A percentile compares a stretch with the other conserved stretches of the same genome.
phyloP scores from a whole-genome alignment of 2,329 filamentous ascomycete species.

The Microdochium paspali region DNA sequence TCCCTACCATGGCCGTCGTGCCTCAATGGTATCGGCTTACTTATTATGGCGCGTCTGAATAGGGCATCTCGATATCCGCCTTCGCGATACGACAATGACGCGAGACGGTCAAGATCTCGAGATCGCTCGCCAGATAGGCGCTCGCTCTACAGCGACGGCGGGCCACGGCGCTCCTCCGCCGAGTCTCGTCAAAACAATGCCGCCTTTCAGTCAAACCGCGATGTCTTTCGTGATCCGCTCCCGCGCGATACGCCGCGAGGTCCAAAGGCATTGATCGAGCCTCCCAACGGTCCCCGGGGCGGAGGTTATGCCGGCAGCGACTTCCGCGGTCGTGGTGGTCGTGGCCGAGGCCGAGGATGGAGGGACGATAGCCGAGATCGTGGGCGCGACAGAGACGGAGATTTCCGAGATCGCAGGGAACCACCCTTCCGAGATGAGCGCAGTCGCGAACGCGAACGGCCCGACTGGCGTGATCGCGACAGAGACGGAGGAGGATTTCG shows the following conservation, averaged over 20 bases:
- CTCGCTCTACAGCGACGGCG: constrained; percentile 50
- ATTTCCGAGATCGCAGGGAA: constrained; percentile 47
- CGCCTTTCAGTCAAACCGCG: constrained; percentile 51
- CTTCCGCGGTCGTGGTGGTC: constrained; percentile 44
- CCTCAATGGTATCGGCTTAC: not conserved
- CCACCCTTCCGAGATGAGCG: constrained; percentile 47
- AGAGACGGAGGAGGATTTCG: constrained; percentile 37
- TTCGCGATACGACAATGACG: constrained; percentile 52
- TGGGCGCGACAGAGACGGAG: constrained; percentile 48
- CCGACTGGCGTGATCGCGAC: constrained; percentile 41
- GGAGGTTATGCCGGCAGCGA: constrained; percentile 53
- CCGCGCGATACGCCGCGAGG: constrained; percentile 69
- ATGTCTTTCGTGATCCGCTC: constrained; percentile 45
- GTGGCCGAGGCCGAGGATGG: constrained; percentile 38
- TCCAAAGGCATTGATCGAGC: constrained; percentile 68
- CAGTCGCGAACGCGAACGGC: constrained; percentile 45
- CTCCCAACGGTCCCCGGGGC: constrained; percentile 58
- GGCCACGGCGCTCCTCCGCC: constrained; percentile 59
- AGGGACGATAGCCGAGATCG: constrained; percentile 54
- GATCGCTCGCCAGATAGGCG: constrained; percentile 58
- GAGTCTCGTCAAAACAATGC: constrained; percentile 47
- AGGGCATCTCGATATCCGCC: constrained; percentile 46
- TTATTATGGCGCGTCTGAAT: not conserved
- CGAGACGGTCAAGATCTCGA: constrained; percentile 54
- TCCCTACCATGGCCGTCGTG: not conserved